These are phyloP conservation scores for Ceratobasidium sp. DNA, from an alignment of 1,284 basidiomycete species.

Conservation along the genomic window DNA sequence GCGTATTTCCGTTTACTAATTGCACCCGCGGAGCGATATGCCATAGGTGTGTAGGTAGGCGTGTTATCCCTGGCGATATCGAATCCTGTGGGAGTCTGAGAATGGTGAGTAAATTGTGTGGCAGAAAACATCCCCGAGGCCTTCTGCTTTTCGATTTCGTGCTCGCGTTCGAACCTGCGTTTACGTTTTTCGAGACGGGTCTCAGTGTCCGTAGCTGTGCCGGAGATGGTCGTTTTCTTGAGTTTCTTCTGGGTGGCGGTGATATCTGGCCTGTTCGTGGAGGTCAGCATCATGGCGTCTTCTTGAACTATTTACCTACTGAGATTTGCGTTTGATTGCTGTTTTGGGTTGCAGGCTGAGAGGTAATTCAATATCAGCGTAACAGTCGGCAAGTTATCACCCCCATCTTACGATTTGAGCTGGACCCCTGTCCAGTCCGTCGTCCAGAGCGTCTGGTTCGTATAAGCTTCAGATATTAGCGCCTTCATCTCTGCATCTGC, in stretches of 20 bases:
- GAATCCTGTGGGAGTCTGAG: conserved; percentile 42
- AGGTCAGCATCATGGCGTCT: background rate
- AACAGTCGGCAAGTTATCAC: conserved; percentile 48
- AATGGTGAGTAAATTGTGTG: conserved; percentile 45
- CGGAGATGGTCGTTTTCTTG: conserved; percentile 71
- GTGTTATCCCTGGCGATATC: conserved; percentile 43
- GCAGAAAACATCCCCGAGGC: conserved; percentile 44
- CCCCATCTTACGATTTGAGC: conserved; percentile 73
- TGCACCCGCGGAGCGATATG: conserved; percentile 45
- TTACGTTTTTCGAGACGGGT: conserved; percentile 73
- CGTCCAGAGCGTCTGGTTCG: conserved; percentile 83
- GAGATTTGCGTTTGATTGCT: conserved; percentile 75
- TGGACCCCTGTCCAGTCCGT: conserved; percentile 88
- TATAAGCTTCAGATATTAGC: conserved; percentile 87
- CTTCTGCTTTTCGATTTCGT: conserved; percentile 82
- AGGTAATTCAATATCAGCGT: conserved; percentile 48
- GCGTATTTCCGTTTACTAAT: conserved; percentile 42
- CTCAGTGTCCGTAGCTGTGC: conserved; percentile 62
- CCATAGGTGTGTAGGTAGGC: conserved; percentile 41
- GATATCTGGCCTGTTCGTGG: conserved; percentile 38
- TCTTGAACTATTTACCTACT: conserved; percentile 48
- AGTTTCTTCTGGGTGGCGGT: conserved; percentile 68
- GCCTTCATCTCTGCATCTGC: conserved; percentile 85
- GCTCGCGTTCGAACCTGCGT: conserved; percentile 82
- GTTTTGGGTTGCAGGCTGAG: conserved; percentile 76